These are phyloP conservation scores for Pyrenopolyporus hunteri DNA, from an alignment of 495 filamentous ascomycete genomes.

Conservation along the genomic window DNA sequence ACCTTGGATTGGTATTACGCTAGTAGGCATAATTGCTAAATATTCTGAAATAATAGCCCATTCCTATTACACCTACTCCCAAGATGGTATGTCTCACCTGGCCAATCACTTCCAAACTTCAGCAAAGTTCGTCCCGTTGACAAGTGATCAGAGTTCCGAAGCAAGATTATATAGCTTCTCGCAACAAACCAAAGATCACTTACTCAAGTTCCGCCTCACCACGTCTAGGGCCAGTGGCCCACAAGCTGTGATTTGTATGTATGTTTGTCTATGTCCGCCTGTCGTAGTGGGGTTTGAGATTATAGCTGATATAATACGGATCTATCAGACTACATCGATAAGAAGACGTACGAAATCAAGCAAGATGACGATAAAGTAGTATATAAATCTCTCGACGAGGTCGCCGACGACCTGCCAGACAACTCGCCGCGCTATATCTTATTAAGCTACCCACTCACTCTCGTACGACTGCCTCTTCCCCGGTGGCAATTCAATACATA, in stretches of 20 bases:
- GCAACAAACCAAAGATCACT: slow-evolving; percentile 78
- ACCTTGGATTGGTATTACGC: too few relatives aligned
- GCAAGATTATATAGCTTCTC: slow-evolving; percentile 92
- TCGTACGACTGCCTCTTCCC: slow-evolving; percentile 58
- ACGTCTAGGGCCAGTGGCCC: slow-evolving; percentile 87
- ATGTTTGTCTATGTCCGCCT: slow-evolving; percentile 36
- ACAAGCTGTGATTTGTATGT: slow-evolving; percentile 92
- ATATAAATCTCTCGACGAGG: slow-evolving; percentile 77
- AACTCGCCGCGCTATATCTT: slow-evolving; percentile 87
- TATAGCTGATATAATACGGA: slow-evolving; percentile 18
- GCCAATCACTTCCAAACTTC: background rate
- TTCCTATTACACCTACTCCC: background rate
- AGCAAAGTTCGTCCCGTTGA: background rate
- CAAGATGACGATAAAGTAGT: slow-evolving; percentile 72
- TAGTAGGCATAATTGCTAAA: too few relatives aligned
- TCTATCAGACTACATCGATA: slow-evolving; percentile 78
- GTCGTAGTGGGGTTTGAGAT: background rate
- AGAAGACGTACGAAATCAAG: slow-evolving; percentile 82
- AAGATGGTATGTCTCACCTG: slow-evolving; percentile 12
- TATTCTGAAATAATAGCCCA: background rate
- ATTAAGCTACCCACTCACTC: slow-evolving; percentile 84
- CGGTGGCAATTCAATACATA: background rate
- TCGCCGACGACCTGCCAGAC: slow-evolving; percentile 91
- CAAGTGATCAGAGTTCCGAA: slow-evolving; percentile 68
- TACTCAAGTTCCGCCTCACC: slow-evolving; percentile 89